Conservation (phyloP, 2,329 filamentous ascomycete species). For the Rhytidhysteron rufulum region DNA sequence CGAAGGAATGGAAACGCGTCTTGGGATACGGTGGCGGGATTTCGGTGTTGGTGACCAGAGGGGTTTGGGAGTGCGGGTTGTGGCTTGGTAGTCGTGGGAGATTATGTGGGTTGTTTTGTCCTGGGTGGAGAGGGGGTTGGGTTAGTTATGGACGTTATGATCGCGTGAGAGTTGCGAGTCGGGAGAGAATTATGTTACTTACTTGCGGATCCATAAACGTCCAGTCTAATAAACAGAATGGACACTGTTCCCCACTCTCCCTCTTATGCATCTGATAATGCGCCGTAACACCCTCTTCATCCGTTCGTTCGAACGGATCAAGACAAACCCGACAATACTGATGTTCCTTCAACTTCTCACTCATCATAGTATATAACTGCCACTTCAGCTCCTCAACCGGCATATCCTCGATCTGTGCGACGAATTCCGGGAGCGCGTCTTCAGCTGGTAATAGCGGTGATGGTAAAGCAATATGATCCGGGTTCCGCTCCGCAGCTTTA, state of each 20-base stretch:
- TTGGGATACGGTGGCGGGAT: conserved; percentile 1
- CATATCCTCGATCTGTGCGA: conserved; percentile 9
- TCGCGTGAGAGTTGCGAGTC: no score
- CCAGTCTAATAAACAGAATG: conserved; percentile 13
- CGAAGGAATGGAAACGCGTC: no score
- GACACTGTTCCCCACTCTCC: conserved; percentile 8
- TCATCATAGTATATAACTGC: conserved; percentile 9
- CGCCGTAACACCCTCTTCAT: not conserved
- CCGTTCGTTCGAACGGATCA: conserved; percentile 5
- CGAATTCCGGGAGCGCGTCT: conserved; percentile 2
- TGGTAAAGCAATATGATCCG: not conserved
- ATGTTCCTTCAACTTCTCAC: conserved; percentile 3
- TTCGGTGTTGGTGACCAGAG: not conserved
- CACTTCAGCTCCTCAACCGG: conserved; percentile 12
- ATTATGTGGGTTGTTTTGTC: conserved; percentile 12
- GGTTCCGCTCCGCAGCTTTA: not conserved
- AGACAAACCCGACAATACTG: conserved; percentile 8
- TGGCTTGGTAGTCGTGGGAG: conserved; percentile 4
- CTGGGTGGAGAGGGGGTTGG: no score
- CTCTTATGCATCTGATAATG: conserved; percentile 9
- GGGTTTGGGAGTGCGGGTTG: not conserved
- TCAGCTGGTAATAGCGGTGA: not conserved
- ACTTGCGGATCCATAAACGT: conserved; percentile 5
- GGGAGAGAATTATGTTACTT: no score
- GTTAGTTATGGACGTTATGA: no score